Evolutionary conservation across 345 rosid genomes (phyloP), one percentile per base, ranked within the genome.

Genomic region (Pistacia vera): DNA sequence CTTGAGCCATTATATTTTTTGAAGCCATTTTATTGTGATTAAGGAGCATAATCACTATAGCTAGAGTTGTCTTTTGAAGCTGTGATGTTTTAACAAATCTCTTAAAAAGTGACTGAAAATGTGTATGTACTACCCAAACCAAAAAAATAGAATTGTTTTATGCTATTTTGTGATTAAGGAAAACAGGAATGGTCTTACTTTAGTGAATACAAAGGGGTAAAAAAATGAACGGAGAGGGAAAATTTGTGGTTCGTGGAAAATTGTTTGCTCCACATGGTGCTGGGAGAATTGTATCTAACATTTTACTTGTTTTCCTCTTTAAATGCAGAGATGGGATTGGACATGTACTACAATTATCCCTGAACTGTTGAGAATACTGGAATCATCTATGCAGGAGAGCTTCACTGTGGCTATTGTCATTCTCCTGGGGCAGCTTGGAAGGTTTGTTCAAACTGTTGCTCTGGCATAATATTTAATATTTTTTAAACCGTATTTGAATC

Each of bases 341-440:
- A 89, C 88, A 11, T 76, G 82, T 67, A 78, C 57, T 41, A 88
- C 81, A 78, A 80, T 95, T 75, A 78, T 92, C 28, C 77, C 86
- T 30, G 80, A 66, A 74, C 81, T 95, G 77, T 82, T 90, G 75
- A 81, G 81, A 58, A 76, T 89, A 74, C 73, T 95, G 77, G 93
- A 75, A 71, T 79, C 75, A 58, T 70, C 84, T 30, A 33, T 76
- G 61, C 75, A 70, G 28, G 87, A 78, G 73, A 78, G 76, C 71
- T 56, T 88, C 30, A 72, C 76, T 49, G 66, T 87, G 70, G 93
- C 94, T 51, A 44, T 92, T 22, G 30, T 91, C 77, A 63, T 88
- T 80, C 92, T 90, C 71, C 86, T 95, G 4, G 96, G 98, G 75
- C 93, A 89, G 77, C 90, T 95, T 77, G 95, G 96, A 79, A 86